phyloP scores from a whole-genome alignment of 805 yeast species.

The Brettanomyces bruxellensis region DNA sequence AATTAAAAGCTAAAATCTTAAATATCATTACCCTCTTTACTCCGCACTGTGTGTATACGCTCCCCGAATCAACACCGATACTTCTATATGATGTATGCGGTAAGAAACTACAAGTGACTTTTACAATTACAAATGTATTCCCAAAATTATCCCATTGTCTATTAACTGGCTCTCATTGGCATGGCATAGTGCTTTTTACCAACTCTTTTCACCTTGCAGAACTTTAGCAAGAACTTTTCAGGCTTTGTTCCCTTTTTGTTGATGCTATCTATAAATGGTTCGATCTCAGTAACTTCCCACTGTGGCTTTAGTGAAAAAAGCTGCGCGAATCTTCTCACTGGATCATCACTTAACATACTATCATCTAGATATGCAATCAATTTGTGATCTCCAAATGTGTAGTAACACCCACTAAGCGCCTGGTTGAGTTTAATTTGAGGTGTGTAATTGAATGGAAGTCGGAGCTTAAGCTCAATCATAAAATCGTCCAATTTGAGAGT shows the following conservation, averaged over 20 bases:
- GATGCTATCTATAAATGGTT: slow-evolving; percentile 54
- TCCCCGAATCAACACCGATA: too few relatives aligned
- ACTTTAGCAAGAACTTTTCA: slow-evolving; percentile 55
- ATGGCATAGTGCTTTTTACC: slow-evolving; percentile 28
- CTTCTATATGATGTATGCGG: too few relatives aligned
- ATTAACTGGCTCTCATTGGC: background rate
- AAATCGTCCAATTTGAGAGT: slow-evolving; percentile 37
- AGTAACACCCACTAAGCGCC: slow-evolving; percentile 29
- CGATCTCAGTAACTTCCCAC: slow-evolving; percentile 57
- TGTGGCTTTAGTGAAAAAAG: slow-evolving; percentile 44
- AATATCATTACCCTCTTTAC: too few relatives aligned
- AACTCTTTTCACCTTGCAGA: slow-evolving; percentile 42
- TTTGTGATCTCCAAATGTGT: slow-evolving; percentile 13
- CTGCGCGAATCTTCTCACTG: slow-evolving; percentile 38
- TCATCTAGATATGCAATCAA: slow-evolving; percentile 46
- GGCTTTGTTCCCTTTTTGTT: slow-evolving; percentile 43
- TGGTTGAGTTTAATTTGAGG: slow-evolving; percentile 49
- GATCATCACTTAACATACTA: slow-evolving; percentile 37
- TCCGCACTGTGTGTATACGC: too few relatives aligned
- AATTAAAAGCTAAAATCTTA: too few relatives aligned
- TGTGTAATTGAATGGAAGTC: slow-evolving; percentile 47
- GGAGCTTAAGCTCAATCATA: slow-evolving; percentile 51
- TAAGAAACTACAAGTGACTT: too few relatives aligned
- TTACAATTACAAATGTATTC: too few relatives aligned
- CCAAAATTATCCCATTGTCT: too few relatives aligned